Conservation (phyloP, 140 eudicot species). For the Oenanthe javanica region DNA sequence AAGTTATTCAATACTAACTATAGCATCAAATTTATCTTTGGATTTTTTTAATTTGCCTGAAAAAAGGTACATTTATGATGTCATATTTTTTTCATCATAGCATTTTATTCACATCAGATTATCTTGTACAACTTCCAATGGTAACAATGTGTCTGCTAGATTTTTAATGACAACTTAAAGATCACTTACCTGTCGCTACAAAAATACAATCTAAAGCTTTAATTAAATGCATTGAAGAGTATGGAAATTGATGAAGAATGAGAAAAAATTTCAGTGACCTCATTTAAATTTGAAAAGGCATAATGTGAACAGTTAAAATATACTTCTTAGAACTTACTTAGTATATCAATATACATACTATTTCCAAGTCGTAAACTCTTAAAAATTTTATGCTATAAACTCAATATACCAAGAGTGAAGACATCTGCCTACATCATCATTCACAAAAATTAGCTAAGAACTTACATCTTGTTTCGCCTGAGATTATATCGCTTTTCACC, state of each 20-base stretch:
- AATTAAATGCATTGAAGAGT: background rate
- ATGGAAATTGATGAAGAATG: background rate
- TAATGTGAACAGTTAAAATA: background rate
- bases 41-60: background rate
- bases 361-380: background rate
- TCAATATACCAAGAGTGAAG: too few species aligned
- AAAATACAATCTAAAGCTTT: background rate
- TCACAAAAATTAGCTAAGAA: slow-evolving; percentile 4
- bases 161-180: background rate
- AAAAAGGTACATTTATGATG: background rate
- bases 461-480: slow-evolving; percentile 77
- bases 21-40: background rate
- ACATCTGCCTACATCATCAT: too few species aligned
- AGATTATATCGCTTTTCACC: slow-evolving; percentile 82
- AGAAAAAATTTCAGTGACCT: background rate
- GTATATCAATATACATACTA: background rate
- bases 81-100: background rate
- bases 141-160: background rate
- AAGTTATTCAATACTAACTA: background rate
- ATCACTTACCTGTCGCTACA: background rate
- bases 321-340: background rate
- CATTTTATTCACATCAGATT: background rate
- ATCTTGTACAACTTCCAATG: background rate
- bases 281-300: background rate
- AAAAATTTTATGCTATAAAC: too few species aligned